Evolutionary conservation across 331 rosid genomes (phyloP).

Genomic region (Quercus tomentella): DNA sequence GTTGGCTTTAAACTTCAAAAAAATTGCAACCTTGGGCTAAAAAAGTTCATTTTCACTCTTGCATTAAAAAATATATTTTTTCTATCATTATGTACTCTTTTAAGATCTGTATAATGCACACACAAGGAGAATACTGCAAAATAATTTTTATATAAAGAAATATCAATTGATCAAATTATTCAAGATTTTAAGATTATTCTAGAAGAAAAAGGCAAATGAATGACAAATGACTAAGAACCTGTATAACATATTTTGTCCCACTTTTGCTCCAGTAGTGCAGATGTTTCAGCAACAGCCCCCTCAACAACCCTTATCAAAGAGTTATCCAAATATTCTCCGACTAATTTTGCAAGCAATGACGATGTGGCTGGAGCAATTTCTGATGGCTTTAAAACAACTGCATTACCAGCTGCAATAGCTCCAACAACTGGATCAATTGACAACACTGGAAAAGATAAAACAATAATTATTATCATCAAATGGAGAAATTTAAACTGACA

Average conservation of each 20-base stretch:
- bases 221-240: constrained; percentile 46
- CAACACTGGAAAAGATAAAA: constrained; percentile 54
- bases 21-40: background rate
- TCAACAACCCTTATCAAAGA: constrained; percentile 77
- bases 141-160: background rate
- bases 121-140: background rate
- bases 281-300: constrained; percentile 79
- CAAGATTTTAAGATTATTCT: constrained; percentile 9
- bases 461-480: constrained; percentile 1
- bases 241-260: constrained; percentile 99
- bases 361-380: constrained; percentile 93
- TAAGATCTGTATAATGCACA: background rate
- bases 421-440: constrained; percentile 98
- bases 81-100: background rate
- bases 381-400: constrained; percentile 95
- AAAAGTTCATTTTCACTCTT: too few relatives aligned
- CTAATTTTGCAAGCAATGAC: constrained; percentile 64
- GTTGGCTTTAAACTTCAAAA: background rate
- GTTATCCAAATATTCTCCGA: constrained; percentile 70
- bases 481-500: background rate
- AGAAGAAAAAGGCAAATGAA: constrained; percentile 1
- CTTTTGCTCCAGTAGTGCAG: constrained; percentile 84
- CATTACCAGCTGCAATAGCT: constrained; percentile 96
- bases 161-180: constrained; percentile 5
- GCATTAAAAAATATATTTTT: too few relatives aligned